These are phyloP conservation scores for Mycena maculata DNA, from an alignment of 768 basidiomycete genomes.

Conservation along the genomic window DNA sequence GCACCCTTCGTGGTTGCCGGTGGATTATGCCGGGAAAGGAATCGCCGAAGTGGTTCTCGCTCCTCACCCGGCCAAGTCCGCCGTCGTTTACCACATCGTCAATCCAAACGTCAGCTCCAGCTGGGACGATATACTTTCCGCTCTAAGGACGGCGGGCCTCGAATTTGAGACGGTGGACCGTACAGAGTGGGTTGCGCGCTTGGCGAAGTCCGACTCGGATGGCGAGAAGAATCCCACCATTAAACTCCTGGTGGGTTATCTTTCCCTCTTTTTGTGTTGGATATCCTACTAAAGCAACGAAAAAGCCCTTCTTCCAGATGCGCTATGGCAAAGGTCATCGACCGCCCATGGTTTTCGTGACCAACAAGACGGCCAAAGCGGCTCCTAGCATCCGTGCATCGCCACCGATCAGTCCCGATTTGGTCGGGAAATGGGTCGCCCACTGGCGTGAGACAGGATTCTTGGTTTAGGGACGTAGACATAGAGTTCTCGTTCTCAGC, in stretches of 20 bases:
- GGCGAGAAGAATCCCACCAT: conserved; percentile 54
- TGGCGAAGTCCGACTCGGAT: conserved; percentile 51
- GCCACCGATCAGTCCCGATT: conserved; percentile 43
- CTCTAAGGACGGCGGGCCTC: conserved; percentile 51
- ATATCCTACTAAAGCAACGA: background rate
- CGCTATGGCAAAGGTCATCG: conserved; percentile 38
- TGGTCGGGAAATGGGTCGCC: conserved; percentile 56
- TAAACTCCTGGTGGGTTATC: conserved; percentile 50
- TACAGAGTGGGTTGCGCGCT: conserved; percentile 50
- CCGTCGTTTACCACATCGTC: conserved; percentile 52
- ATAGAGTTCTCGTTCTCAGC: too few relatives aligned
- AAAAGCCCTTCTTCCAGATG: conserved; percentile 50
- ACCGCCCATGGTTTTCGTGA: conserved; percentile 49
- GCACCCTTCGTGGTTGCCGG: conserved; percentile 63
- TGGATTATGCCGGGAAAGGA: conserved; percentile 60
- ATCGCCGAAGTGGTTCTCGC: conserved; percentile 57
- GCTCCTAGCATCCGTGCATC: conserved; percentile 47
- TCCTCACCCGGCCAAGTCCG: conserved; percentile 20
- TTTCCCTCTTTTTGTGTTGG: background rate
- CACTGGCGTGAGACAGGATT: conserved; percentile 57
- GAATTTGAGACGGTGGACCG: conserved; percentile 52
- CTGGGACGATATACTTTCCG: conserved; percentile 56
- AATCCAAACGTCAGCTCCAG: conserved; percentile 45
- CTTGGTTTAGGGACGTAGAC: conserved; percentile 27
- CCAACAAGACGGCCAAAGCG: conserved; percentile 44